Evolutionary conservation across 176 grass and related monocot species (phyloP).

Genomic region (Zoysia japonica): DNA sequence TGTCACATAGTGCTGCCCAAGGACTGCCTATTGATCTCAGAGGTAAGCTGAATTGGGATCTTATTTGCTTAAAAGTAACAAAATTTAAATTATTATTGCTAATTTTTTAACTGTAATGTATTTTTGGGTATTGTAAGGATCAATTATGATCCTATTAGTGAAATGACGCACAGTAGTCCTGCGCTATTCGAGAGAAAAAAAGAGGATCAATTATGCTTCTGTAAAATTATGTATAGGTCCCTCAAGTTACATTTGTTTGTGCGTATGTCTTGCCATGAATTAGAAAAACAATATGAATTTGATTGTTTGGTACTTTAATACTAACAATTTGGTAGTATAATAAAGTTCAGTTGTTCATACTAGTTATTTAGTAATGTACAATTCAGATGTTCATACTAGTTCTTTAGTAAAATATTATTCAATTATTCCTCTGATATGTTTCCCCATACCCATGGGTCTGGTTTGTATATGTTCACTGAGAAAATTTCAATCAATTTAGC

Average conservation of each 20-base stretch:
- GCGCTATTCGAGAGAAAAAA: too few species aligned
- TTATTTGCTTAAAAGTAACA: background rate
- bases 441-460: background rate
- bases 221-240: background rate
- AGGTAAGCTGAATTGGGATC: constrained; percentile 45
- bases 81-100: background rate
- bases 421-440: background rate
- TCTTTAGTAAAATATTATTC: too few species aligned
- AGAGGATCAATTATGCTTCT: background rate
- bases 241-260: background rate
- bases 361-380: background rate
- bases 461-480: background rate
- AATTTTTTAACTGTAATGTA: background rate
- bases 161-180: too few species aligned
- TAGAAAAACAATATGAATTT: too few species aligned
- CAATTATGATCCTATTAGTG: background rate
- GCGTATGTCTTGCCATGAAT: background rate
- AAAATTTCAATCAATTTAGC: background rate
- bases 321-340: too few species aligned
- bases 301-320: too few species aligned
- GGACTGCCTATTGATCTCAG: constrained; percentile 86
- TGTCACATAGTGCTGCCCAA: constrained; percentile 47
- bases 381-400: too few species aligned
- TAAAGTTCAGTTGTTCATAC: too few species aligned
- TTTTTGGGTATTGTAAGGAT: background rate